Conservation (phyloP, 306 rosid species). For the Quercus dentata region DNA sequence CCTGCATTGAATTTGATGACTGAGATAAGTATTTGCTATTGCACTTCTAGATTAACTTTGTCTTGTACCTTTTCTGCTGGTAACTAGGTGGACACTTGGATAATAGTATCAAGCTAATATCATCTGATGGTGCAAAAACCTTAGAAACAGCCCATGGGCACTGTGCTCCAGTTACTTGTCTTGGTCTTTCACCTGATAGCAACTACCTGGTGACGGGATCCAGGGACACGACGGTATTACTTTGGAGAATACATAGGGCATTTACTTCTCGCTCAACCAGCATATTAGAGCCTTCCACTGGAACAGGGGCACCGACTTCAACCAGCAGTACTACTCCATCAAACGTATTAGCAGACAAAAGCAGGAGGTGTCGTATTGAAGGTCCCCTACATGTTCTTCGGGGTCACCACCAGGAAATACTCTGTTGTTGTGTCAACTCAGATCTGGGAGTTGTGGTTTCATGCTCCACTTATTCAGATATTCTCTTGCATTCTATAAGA, state of each 20-base stretch:
- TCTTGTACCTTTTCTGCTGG: constrained; percentile 26
- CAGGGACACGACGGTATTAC: constrained; percentile 70
- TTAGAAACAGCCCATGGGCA: constrained; percentile 88
- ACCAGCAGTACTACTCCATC: constrained; percentile 50
- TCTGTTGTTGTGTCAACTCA: constrained; percentile 83
- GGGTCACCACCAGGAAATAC: constrained; percentile 83
- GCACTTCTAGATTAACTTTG: constrained; percentile 10
- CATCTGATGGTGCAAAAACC: constrained; percentile 90
- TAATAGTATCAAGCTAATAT: constrained; percentile 77
- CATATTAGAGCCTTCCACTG: constrained; percentile 47
- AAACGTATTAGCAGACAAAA: constrained; percentile 53
- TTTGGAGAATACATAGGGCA: constrained; percentile 85
- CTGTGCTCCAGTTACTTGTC: constrained; percentile 91
- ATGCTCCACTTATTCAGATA: constrained; percentile 72
- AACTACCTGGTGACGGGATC: constrained; percentile 89
- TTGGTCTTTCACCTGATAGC: constrained; percentile 82
- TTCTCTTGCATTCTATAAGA: constrained; percentile 79
- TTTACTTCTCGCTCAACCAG: constrained; percentile 50
- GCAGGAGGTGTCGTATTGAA: constrained; percentile 62
- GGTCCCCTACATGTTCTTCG: constrained; percentile 89
- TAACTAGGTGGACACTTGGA: constrained; percentile 90
- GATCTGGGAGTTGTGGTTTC: constrained; percentile 91
- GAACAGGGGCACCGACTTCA: constrained; percentile 40
- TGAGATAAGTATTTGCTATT: constrained; percentile 9
- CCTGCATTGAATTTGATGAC: neutral